These are phyloP conservation scores for Annulohypoxylon bovei DNA, from an alignment of 495 filamentous ascomycete genomes.

Conservation along the genomic window DNA sequence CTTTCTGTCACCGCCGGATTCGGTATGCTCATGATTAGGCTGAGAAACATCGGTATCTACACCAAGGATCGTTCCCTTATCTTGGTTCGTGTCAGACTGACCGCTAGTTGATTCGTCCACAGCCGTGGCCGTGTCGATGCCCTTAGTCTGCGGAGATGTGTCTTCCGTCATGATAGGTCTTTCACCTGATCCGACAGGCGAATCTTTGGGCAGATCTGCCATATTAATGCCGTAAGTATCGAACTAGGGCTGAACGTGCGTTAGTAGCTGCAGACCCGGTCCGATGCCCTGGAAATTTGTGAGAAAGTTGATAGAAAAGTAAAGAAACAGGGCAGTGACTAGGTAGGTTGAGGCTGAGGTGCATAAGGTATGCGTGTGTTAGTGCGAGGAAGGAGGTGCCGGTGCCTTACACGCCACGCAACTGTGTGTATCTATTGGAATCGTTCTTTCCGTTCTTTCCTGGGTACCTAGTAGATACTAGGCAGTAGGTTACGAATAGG, in stretches of 20 bases:
- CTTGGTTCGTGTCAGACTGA: slow-evolving; percentile 20
- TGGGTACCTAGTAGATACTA: background rate
- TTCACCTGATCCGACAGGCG: slow-evolving; percentile 18
- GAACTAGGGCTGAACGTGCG: slow-evolving; percentile 15
- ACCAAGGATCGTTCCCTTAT: slow-evolving; percentile 1
- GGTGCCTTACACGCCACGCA: background rate
- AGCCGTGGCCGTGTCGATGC: background rate
- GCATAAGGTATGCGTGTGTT: slow-evolving; percentile 6
- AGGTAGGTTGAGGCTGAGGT: slow-evolving; percentile 35
- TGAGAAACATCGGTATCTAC: slow-evolving; percentile 3
- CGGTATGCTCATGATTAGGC: background rate
- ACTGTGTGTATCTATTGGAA: background rate
- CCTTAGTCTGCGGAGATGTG: slow-evolving; percentile 11
- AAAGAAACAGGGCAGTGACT: slow-evolving; percentile 27
- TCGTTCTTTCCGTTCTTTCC: slow-evolving; percentile 1
- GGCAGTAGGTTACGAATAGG: background rate
- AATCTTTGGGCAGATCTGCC: slow-evolving; percentile 31
- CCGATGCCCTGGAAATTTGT: slow-evolving; percentile 20
- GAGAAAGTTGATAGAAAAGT: background rate
- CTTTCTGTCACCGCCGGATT: slow-evolving; percentile 8
- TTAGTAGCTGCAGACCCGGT: slow-evolving; percentile 13
- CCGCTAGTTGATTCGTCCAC: slow-evolving; percentile 23
- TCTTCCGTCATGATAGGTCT: slow-evolving; percentile 10
- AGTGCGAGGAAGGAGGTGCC: background rate
- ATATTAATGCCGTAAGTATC: slow-evolving; percentile 15